phyloP scores from a whole-genome alignment of 31 red algal species.

The Odonthalia washingtoniensis region DNA sequence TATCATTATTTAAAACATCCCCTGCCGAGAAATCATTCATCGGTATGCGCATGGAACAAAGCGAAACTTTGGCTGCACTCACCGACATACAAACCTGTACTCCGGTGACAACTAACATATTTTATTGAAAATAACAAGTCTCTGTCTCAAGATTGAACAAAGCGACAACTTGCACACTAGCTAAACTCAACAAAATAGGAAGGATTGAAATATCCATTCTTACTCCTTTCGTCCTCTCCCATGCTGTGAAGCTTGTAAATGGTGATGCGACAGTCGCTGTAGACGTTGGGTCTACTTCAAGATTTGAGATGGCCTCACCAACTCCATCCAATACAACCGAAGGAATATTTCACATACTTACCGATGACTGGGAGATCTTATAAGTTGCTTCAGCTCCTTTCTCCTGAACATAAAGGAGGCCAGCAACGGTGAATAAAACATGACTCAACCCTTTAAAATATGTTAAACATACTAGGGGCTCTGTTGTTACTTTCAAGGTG shows the following conservation, averaged over 20 bases:
- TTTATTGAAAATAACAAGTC: constrained; percentile 75
- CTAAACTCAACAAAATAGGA: constrained; percentile 75
- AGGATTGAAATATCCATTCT: constrained; percentile 74
- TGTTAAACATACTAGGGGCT: constrained; percentile 58
- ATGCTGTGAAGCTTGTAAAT: constrained; percentile 76
- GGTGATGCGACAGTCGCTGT: no score
- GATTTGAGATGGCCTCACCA: no score
- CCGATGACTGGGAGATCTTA: background rate
- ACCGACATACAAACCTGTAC: constrained; percentile 63
- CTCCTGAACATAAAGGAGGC: constrained; percentile 70
- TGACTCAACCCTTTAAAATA: constrained; percentile 79
- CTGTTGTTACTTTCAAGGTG: constrained; percentile 67
- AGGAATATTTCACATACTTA: no score
- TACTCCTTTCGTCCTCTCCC: constrained; percentile 84
- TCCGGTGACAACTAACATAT: constrained; percentile 66
- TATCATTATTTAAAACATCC: constrained; percentile 57
- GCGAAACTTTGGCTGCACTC: constrained; percentile 56
- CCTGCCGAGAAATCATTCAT: constrained; percentile 50
- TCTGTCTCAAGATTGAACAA: no score
- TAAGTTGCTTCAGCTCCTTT: background rate
- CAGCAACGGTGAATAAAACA: constrained; percentile 74
- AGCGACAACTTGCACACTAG: constrained; percentile 69
- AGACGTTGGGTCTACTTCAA: no score
- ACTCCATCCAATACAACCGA: no score
- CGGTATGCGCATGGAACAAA: constrained; percentile 76